Evolutionary conservation across 1,139 yeast genomes (phyloP), one percentile per base, ranked within the genome.

Genomic region (Candida sojae): DNA sequence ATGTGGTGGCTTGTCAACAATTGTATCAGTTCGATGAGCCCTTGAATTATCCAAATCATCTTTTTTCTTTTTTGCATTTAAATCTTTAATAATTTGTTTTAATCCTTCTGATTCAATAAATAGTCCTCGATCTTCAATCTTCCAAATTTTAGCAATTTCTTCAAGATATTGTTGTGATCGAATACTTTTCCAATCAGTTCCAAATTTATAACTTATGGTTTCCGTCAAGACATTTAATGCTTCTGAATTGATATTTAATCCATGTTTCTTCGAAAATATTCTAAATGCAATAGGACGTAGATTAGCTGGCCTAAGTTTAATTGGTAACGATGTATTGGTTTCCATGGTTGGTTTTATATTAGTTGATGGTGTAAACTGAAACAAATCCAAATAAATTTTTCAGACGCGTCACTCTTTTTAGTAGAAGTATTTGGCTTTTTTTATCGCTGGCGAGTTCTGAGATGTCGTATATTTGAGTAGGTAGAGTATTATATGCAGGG

Each of bases 281-380:
- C 99, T 75, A 64, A 92, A 93, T 0, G 97, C 98, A 43, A 92
- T 71, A 0, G 99, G 99, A 43, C 99, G 77, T 35, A 93, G 73
- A 62, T 89, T 88, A 0, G 93, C 80, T 0, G 96, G 90, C 49
- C 83, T 88, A 4, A 92, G 79, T 52, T 79, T 77, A 2, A 88
- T 84, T 0, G 97, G 97, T 23, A 91, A 74, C 7, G 63, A 53
- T 7, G 54, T 47, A 10, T 53, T 43, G 28, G 48, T 48, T 46
- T 28, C 46, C 37, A 39, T 29, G 23, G 8, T 23, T 30, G n/a
- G 34, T 25, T 30, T 2, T 30, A 17, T 17, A 17, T 17, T 17
- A 17, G 29, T 3, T 1, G 31, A 11, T 23, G 30, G 6, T 25
- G 3, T 36, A 28, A 25, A 2, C 21, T 17, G 25, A 23, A 6